Percentiles rank a stretch among this genome's conserved stretches.
phyloP scores from a whole-genome alignment of 2,329 filamentous ascomycete genomes.

The Diaporthe velutina region DNA sequence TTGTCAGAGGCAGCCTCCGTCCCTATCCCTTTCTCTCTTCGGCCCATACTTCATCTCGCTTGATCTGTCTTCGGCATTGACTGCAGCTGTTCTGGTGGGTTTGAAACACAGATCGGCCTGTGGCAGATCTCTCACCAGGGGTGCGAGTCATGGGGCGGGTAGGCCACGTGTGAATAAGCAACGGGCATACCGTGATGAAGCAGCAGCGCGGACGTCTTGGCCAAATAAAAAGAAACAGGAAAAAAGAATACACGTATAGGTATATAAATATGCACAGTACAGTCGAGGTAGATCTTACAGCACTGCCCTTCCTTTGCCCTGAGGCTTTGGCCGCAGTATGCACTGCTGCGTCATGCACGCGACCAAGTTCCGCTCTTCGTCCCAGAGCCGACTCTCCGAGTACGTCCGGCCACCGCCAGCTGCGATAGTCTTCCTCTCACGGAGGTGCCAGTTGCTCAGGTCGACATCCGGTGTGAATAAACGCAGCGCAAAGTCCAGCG shows the following conservation, averaged over 20 bases:
- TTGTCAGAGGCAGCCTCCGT: slow-evolving; percentile 13
- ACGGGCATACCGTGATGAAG: slow-evolving; percentile 27
- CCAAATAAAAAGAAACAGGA: slow-evolving; percentile 3
- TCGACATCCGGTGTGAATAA: slow-evolving; percentile 55
- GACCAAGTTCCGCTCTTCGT: slow-evolving; percentile 57
- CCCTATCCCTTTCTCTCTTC: slow-evolving; percentile 23
- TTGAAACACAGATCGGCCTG: slow-evolving; percentile 28
- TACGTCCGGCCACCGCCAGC: slow-evolving; percentile 58
- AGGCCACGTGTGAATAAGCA: slow-evolving; percentile 13
- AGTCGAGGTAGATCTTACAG: background rate
- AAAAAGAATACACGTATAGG: background rate
- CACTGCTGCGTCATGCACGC: slow-evolving; percentile 63
- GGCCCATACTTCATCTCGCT: slow-evolving; percentile 30
- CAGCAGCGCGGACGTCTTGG: background rate
- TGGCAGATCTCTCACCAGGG: slow-evolving; percentile 22
- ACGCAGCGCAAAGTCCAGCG: slow-evolving; percentile 64
- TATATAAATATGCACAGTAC: slow-evolving; percentile 25
- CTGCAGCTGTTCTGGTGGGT: slow-evolving; percentile 13
- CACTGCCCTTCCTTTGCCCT: slow-evolving; percentile 11
- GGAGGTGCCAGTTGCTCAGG: slow-evolving; percentile 57
- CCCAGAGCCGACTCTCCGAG: slow-evolving; percentile 59
- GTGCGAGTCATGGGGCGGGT: slow-evolving; percentile 16
- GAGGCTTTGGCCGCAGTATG: slow-evolving; percentile 47
- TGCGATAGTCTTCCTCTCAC: slow-evolving; percentile 54
- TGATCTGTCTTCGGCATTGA: slow-evolving; percentile 17